Evolutionary conservation across 139 green algal species (phyloP).

Genomic region (Volvox africanus): DNA sequence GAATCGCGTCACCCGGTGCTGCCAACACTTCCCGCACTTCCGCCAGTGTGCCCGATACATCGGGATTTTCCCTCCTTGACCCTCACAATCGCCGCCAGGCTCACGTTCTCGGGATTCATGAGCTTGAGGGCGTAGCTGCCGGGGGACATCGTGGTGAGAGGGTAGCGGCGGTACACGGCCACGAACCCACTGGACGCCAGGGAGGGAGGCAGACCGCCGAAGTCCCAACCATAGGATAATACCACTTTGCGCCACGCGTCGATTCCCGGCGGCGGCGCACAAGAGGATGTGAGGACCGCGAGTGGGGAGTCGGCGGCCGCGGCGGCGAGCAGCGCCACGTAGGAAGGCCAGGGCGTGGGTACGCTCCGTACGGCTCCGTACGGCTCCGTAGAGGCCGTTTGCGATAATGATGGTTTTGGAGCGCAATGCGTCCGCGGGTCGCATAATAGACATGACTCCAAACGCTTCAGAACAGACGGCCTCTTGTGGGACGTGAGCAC

Average conservation of each 20-base stretch:
- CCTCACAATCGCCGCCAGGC: conserved; percentile 18
- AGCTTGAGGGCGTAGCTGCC: conserved; percentile 15
- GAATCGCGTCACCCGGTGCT: background rate
- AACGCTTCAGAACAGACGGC: conserved; percentile 2
- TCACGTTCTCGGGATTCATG: background rate
- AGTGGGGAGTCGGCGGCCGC: background rate
- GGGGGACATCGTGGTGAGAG: background rate
- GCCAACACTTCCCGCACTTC: background rate
- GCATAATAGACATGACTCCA: conserved; percentile 9
- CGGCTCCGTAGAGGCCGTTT: background rate
- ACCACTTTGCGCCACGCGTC: background rate
- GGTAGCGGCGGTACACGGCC: conserved; percentile 41
- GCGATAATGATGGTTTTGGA: background rate
- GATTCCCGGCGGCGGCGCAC: background rate
- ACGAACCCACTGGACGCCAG: conserved; percentile 22
- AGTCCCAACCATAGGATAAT: conserved; percentile 33
- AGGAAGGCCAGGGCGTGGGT: background rate
- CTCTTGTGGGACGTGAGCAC: background rate
- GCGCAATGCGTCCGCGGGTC: background rate
- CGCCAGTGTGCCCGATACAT: background rate
- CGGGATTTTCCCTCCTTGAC: conserved; percentile 6
- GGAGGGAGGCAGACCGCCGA: background rate
- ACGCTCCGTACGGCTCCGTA: background rate
- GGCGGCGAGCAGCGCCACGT: background rate
- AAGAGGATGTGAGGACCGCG: background rate